Conservation (phyloP, 805 yeast genomes). For the Ogataea nonfermentans region DNA sequence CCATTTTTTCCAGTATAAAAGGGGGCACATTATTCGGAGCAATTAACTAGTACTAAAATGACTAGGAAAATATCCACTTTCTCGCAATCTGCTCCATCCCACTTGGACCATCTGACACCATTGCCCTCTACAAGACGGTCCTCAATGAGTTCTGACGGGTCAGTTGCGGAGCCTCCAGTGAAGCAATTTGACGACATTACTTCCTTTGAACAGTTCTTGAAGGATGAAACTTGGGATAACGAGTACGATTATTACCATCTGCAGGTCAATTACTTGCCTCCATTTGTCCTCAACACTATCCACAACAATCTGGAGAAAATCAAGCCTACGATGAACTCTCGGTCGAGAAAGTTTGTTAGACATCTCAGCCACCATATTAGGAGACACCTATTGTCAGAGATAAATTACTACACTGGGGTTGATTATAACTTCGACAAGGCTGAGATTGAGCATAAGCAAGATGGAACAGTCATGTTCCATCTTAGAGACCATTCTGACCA, state of each 20-base stretch:
- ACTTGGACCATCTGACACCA: constrained; percentile 29
- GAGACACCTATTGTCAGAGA: constrained; percentile 61
- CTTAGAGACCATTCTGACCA: constrained; percentile 56
- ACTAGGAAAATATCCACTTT: constrained; percentile 20
- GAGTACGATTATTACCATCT: constrained; percentile 26
- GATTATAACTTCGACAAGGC: constrained; percentile 38
- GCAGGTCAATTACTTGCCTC: constrained; percentile 23
- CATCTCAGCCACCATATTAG: constrained; percentile 70
- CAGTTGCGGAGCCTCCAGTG: constrained; percentile 24
- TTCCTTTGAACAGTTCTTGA: constrained; percentile 57
- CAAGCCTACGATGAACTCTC: constrained; percentile 66
- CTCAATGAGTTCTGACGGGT: constrained; percentile 10
- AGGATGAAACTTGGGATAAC: constrained; percentile 47
- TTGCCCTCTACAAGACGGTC: constrained; percentile 20
- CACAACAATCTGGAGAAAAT: constrained; percentile 67
- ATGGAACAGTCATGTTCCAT: constrained; percentile 55
- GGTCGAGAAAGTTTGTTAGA: constrained; percentile 64
- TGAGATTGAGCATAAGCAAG: constrained; percentile 44
- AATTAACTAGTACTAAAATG: constrained; percentile 6
- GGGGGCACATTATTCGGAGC: background rate
- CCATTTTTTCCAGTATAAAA: constrained; percentile 3
- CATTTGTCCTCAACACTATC: constrained; percentile 63
- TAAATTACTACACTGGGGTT: constrained; percentile 54
- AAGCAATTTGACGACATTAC: constrained; percentile 54
- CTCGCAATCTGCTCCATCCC: constrained; percentile 31